A percentile compares a stretch with the other conserved stretches of the same genome.
Evolutionary conservation across 2,329 filamentous ascomycete species (phyloP).

Genomic region (Trichoderma citrinoviride): DNA sequence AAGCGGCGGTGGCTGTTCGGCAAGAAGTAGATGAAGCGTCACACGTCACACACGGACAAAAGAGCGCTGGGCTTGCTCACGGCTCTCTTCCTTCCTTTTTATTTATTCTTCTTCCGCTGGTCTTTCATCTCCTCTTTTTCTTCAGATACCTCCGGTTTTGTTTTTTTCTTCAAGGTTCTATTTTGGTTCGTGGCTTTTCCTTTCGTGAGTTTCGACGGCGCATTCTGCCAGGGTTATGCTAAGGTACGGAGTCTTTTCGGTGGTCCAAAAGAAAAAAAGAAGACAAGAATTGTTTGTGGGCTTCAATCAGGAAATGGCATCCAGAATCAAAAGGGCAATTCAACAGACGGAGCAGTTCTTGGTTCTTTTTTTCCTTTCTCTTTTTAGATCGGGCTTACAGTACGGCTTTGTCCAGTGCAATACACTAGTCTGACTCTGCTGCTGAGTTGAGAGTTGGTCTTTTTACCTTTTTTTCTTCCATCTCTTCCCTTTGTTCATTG

Average conservation of each 20-base stretch:
- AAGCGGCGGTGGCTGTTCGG: constrained; percentile 19
- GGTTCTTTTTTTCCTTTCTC: not conserved
- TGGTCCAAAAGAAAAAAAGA: not conserved
- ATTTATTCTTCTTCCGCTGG: not conserved
- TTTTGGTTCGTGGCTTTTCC: not conserved
- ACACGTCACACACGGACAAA: not conserved
- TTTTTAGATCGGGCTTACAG: constrained; percentile 7
- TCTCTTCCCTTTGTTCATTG: not conserved
- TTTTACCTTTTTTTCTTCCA: not conserved
- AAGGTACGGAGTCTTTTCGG: constrained; percentile 9
- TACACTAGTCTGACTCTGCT: constrained; percentile 4
- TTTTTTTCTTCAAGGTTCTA: not conserved
- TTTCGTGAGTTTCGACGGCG: not conserved
- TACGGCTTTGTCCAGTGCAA: not conserved
- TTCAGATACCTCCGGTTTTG: not conserved
- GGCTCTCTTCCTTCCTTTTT: too few relatives aligned
- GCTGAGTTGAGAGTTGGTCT: not conserved
- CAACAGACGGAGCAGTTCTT: not conserved
- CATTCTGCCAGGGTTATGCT: not conserved
- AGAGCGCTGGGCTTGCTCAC: not conserved
- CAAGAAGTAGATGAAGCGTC: not conserved
- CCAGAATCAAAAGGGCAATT: not conserved
- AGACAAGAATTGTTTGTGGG: not conserved
- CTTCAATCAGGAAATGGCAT: constrained; percentile 13
- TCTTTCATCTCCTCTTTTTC: not conserved